Conservation (phyloP, 257 asterid genomes). For the Petunia secreta region DNA sequence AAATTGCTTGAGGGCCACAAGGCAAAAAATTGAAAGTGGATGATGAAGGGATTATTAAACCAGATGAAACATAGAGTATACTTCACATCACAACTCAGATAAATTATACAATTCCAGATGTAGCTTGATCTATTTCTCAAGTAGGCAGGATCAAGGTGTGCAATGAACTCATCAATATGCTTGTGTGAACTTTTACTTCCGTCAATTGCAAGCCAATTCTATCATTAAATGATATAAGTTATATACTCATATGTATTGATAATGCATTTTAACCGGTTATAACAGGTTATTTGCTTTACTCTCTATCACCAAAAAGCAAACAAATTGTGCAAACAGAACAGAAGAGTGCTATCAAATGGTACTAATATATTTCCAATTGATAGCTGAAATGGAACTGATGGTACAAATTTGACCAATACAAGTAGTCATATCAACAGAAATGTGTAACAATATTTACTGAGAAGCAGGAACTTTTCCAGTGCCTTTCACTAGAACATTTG, state of each 20-base stretch:
- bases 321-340: background rate
- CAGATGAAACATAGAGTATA: too few species aligned
- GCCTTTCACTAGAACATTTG: conserved; percentile 40
- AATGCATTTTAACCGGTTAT: too few species aligned
- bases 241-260: too few species aligned
- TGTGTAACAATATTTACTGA: conserved; percentile 27
- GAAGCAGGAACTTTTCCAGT: conserved; percentile 40
- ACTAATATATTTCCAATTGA: background rate
- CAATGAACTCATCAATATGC: conserved; percentile 41
- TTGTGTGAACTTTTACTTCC: conserved; percentile 53
- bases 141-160: conserved; percentile 25
- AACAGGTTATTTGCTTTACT: too few species aligned
- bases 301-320: background rate
- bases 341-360: background rate
- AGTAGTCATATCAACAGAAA: background rate
- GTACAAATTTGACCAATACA: background rate
- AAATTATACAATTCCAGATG: too few species aligned
- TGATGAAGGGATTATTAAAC: too few species aligned
- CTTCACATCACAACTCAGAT: too few species aligned
- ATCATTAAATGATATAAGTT: conserved; percentile 23
- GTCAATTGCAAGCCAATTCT: conserved; percentile 44
- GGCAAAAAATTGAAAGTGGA: too few species aligned
- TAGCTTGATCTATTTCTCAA: too few species aligned
- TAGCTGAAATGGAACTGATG: background rate
- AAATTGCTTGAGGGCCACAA: too few species aligned